Base-by-base conservation (phyloP, 1,284 basidiomycete genomes). In the Rhizoctonia solani region DNA sequence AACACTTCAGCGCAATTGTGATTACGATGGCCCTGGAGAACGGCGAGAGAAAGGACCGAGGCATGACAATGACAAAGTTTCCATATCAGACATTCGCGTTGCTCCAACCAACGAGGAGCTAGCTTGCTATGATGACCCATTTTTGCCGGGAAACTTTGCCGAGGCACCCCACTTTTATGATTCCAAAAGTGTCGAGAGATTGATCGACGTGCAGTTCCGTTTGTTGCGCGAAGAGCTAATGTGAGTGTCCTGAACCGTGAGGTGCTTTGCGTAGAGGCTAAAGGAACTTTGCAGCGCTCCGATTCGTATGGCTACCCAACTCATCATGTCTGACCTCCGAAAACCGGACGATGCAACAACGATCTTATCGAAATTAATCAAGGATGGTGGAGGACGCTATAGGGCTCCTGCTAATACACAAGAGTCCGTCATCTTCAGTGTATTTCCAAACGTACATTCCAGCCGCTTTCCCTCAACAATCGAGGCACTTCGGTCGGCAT, bases 161-260 rank as follows among this genome's bases (percentile, higher is more conserved):
- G 79, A 76, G 5, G 87, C 86, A 0, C 87, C 85, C 0, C 88
- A 90, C 73, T 86, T 82, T 65, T 78, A 81, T 27, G 81, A 82
- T 0, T 67, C 75, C 4, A 79, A 80, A 14, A 84, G 83, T 27
- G 87, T 88, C 82, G 80, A 87, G 59, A 77, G 83, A 11, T 75
- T 85, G n/a, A 74, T 89, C 5, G 89, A 90, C 65, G 81, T 86
- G 1, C 87, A 90, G 70, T 90, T 88, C 72, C 82, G 89, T 30
- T 79, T 90, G 0, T 75, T 90, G 42, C 79, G 88, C 34, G 88
- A 88, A 69, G 88, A 90, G 70, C 75, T 88, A 14, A 84, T 81
- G 86, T 86, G 73, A 37, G 83, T 77, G 4, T 46, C 11, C 46
- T 25, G 47, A 25, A 47, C 2, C 5, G 5, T 25, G 21, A 13